A percentile compares a stretch with the other conserved stretches of the same genome.
phyloP scores from a whole-genome alignment of 176 grass and related monocot species.

The Puya raimondii region DNA sequence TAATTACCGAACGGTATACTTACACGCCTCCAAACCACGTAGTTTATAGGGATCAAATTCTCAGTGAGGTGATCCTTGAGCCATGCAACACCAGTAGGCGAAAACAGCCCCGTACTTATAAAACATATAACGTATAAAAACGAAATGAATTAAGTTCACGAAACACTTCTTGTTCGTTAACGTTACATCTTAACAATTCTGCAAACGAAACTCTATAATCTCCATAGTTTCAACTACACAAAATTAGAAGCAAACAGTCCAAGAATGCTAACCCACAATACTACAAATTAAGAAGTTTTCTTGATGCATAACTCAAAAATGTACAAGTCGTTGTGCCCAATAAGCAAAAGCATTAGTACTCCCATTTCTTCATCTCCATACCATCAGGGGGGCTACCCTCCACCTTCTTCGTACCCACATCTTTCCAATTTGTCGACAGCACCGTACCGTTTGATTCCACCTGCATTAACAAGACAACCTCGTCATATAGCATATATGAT shows the following conservation, averaged over 20 bases:
- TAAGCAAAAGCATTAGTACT: constrained; percentile 27
- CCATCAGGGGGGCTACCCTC: constrained; percentile 72
- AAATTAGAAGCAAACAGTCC: background rate
- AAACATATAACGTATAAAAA: too few relatives aligned
- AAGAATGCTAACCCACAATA: background rate
- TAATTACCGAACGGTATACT: too few relatives aligned
- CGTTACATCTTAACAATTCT: background rate
- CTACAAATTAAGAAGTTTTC: background rate
- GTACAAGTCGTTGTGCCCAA: background rate
- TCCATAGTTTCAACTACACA: background rate
- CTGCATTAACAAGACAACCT: constrained; percentile 24
- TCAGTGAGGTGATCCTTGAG: too few relatives aligned
- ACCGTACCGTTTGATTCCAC: constrained; percentile 87
- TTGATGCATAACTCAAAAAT: background rate
- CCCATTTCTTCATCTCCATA: constrained; percentile 75
- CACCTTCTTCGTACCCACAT: constrained; percentile 53
- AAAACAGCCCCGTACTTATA: too few relatives aligned
- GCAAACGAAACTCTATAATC: background rate
- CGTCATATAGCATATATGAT: too few relatives aligned
- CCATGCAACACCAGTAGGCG: too few relatives aligned
- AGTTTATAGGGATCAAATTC: too few relatives aligned
- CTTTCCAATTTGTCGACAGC: constrained; percentile 82
- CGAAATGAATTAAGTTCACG: too few relatives aligned
- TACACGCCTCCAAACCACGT: too few relatives aligned
- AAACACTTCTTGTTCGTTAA: background rate